A percentile compares a stretch with the other conserved stretches of the same genome.
phyloP scores from a whole-genome alignment of 169 alveolate species.

The Plasmodium relictum region DNA sequence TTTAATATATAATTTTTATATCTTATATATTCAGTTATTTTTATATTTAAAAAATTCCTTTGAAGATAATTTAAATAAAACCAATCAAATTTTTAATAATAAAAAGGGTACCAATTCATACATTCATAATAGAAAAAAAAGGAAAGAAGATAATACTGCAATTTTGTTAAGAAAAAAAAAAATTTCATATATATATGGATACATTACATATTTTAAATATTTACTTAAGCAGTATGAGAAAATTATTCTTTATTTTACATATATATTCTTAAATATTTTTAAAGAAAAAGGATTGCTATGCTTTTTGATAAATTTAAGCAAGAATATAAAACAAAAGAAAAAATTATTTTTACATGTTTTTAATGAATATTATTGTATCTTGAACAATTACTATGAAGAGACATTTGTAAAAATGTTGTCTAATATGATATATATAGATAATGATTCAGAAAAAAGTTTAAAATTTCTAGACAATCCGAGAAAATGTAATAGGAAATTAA shows the following conservation, averaged over 20 bases:
- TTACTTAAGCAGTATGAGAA: slow-evolving; percentile 4
- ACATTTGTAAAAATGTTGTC: neutral
- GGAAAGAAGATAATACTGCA: neutral
- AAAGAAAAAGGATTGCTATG: neutral
- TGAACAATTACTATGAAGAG: neutral
- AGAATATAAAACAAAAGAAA: neutral
- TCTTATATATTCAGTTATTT: neutral
- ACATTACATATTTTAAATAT: slow-evolving; percentile 2
- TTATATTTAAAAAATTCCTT: slow-evolving; percentile 2
- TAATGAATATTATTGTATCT: neutral
- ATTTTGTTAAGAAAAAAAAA: neutral
- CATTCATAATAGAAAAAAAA: neutral
- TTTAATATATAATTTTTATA: neutral
- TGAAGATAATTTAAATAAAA: slow-evolving; percentile 3
- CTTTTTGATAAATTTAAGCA: neutral
- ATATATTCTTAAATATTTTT: neutral
- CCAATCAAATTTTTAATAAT: neutral
- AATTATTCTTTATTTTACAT: slow-evolving; percentile 5
- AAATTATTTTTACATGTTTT: neutral
- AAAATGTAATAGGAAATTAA: neutral
- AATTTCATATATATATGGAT: neutral
- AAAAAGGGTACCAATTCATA: neutral
- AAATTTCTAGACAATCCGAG: neutral
- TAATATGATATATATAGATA: neutral
- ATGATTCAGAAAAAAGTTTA: neutral